These are phyloP conservation scores for Dalbergia oliveri DNA, from an alignment of 306 rosid genomes.

Conservation along the genomic window DNA sequence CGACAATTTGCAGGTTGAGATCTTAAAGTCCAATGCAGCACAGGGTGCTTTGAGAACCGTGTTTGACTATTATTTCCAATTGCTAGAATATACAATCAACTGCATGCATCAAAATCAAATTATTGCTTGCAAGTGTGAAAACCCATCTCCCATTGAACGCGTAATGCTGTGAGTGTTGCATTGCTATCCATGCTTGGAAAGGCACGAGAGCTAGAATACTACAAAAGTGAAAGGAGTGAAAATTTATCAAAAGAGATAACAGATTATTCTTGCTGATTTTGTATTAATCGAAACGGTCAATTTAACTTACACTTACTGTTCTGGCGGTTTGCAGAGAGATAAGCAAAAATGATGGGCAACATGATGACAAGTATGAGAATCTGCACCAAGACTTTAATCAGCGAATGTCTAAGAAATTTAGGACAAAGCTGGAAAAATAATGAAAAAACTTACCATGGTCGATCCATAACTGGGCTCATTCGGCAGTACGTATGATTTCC, in stretches of 20 bases:
- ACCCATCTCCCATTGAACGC: background rate
- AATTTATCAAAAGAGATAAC: background rate
- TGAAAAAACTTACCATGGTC: conserved; percentile 50
- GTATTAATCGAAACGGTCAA: background rate
- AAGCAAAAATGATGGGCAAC: conserved; percentile 57
- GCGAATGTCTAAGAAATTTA: background rate
- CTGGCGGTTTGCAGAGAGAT: conserved; percentile 54
- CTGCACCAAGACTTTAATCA: conserved; percentile 51
- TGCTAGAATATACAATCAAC: background rate
- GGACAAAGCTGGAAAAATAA: background rate
- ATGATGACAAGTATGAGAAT: conserved; percentile 52
- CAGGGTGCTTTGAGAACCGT: background rate
- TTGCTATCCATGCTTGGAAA: conserved; percentile 18
- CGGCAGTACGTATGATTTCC: conserved; percentile 56
- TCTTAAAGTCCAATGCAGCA: background rate
- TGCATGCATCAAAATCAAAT: conserved; percentile 3
- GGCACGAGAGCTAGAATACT: background rate
- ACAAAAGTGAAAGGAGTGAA: conserved; percentile 5
- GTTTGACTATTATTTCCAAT: background rate
- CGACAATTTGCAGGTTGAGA: background rate
- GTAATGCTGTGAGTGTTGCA: background rate
- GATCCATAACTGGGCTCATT: conserved; percentile 42
- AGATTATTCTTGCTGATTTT: background rate
- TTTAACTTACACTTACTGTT: conserved; percentile 49
- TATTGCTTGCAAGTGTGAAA: conserved; percentile 16